phyloP scores from a whole-genome alignment of 768 basidiomycete species.

The Hemileccinum impolitum region DNA sequence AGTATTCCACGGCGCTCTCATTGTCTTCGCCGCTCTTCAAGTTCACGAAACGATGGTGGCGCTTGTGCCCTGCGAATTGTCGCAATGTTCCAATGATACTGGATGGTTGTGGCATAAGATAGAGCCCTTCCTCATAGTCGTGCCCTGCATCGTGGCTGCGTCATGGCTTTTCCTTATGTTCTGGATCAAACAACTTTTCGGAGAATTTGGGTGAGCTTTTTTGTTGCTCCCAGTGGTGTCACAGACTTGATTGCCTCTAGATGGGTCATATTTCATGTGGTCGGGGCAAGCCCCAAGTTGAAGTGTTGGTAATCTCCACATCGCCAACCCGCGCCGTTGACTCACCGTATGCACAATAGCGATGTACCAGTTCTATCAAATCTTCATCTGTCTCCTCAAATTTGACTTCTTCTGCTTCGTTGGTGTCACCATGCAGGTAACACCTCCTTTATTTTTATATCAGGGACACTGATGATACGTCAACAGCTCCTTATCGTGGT shows the following conservation, averaged over 20 bases:
- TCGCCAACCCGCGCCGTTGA: neutral
- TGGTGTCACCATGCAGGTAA: conserved; percentile 85
- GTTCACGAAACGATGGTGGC: conserved; percentile 70
- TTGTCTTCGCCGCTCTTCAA: conserved; percentile 74
- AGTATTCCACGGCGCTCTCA: conserved; percentile 72
- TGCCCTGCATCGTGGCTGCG: conserved; percentile 63
- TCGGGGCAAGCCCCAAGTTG: conserved; percentile 81
- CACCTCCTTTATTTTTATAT: neutral
- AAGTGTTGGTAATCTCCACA: conserved; percentile 52
- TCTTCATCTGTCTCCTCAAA: conserved; percentile 83
- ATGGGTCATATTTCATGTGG: conserved; percentile 89
- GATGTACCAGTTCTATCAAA: conserved; percentile 88
- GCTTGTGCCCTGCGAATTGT: conserved; percentile 35
- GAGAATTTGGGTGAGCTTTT: conserved; percentile 72
- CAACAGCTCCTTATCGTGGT: conserved; percentile 80
- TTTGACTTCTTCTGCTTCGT: conserved; percentile 88
- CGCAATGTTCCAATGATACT: conserved; percentile 46
- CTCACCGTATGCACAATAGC: conserved; percentile 38
- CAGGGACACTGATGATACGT: neutral
- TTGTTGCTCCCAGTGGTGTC: neutral
- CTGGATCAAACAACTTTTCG: conserved; percentile 67
- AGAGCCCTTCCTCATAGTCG: conserved; percentile 65
- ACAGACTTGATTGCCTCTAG: conserved; percentile 35
- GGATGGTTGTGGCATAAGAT: conserved; percentile 60
- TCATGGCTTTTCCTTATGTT: conserved; percentile 68